These are phyloP conservation scores for Rhizophagus prolifer DNA, from an alignment of 192 early-diverging fungal genomes.

Conservation along the genomic window DNA sequence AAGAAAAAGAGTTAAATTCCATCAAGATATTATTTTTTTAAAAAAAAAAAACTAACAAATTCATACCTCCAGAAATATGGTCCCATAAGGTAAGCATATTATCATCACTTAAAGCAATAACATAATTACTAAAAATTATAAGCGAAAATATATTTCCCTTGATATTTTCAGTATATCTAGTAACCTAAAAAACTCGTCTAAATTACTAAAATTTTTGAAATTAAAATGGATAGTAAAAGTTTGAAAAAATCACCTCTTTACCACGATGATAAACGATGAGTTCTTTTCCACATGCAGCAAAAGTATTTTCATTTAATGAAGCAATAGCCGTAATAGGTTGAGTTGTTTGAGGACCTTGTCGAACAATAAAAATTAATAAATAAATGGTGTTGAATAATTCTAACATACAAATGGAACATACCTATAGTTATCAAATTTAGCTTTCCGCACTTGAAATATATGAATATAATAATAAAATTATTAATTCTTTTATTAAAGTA, in stretches of 20 bases:
- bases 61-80: conserved; percentile 63
- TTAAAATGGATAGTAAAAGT: not conserved
- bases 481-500: not conserved
- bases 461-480: conserved; percentile 24
- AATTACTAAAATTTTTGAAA: conserved; percentile 3
- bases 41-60: conserved; percentile 13
- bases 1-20: conserved; percentile 1
- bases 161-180: conserved; percentile 31
- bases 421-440: conserved; percentile 78
- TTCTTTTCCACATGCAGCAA: conserved; percentile 66
- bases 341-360: conserved; percentile 57
- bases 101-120: conserved; percentile 78
- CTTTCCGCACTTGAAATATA: conserved; percentile 55
- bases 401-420: conserved; percentile 11
- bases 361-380: not conserved
- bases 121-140: conserved; percentile 71
- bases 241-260: conserved; percentile 53
- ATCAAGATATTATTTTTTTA: not conserved
- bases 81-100: conserved; percentile 81
- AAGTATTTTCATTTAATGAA: conserved; percentile 67
- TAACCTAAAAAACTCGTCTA: conserved; percentile 19
- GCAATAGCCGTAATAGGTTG: conserved; percentile 72
- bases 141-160: conserved; percentile 59
- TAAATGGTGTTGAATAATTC: not conserved
- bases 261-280: conserved; percentile 68